Percentiles rank a stretch among this genome's conserved stretches.
phyloP scores from a whole-genome alignment of 345 rosid genomes.

The Eucalyptus marginata region DNA sequence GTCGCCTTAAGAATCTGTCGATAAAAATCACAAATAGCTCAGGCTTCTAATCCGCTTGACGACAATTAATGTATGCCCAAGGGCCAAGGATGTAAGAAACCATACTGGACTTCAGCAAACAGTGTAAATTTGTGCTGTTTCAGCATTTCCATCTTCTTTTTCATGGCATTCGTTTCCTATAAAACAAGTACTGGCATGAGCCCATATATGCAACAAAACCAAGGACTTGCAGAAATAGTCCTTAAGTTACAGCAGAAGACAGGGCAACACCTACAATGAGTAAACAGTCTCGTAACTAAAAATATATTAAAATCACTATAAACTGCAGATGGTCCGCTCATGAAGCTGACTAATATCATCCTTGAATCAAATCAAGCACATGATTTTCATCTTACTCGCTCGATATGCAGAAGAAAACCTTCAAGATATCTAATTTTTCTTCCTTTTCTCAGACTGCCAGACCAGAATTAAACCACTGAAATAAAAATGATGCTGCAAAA shows the following conservation, averaged over 20 bases:
- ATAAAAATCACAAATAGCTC: not conserved
- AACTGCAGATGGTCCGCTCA: not conserved
- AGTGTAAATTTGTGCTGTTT: conserved; percentile 37
- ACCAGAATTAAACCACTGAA: not conserved
- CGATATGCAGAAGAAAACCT: not conserved
- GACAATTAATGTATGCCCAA: not conserved
- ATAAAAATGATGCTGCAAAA: not conserved
- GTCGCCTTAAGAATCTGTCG: conserved; percentile 55
- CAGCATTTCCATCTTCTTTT: conserved; percentile 43
- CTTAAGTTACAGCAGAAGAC: not conserved
- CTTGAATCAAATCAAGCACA: not conserved
- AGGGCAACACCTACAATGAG: not conserved
- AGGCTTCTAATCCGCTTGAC: not conserved
- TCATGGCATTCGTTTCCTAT: conserved; percentile 61
- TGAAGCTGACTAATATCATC: not conserved
- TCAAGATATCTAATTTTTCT: not conserved
- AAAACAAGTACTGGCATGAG: not conserved
- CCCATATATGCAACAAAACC: not conserved
- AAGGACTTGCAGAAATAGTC: not conserved
- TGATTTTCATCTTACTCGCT: not conserved
- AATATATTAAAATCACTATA: not conserved
- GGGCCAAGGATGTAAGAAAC: not conserved
- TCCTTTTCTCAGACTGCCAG: not conserved
- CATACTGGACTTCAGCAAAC: conserved; percentile 69
- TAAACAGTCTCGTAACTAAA: not conserved